Conservation (phyloP, 805 yeast genomes). For the Sungouiella thailandica region DNA sequence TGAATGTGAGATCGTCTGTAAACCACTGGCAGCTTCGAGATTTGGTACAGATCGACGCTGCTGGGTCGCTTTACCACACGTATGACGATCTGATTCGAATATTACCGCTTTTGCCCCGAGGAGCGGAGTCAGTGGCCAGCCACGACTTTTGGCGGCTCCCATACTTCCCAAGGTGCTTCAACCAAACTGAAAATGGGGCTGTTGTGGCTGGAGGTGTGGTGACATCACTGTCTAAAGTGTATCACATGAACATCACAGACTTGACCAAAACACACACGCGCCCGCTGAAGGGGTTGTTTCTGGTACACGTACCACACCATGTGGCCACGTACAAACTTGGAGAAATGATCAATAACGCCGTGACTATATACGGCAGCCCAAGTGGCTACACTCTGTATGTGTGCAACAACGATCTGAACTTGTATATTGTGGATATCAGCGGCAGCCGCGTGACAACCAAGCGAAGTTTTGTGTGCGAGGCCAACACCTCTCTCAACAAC, state of each 20-base stretch:
- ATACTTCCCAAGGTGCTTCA: conserved; percentile 68
- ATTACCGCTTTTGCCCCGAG: conserved; percentile 7
- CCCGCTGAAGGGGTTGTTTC: conserved; percentile 59
- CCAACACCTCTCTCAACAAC: conserved; percentile 70
- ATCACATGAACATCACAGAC: conserved; percentile 20
- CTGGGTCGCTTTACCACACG: conserved; percentile 53
- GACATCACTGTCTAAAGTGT: conserved; percentile 33
- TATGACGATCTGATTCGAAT: conserved; percentile 45
- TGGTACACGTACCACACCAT: conserved; percentile 49
- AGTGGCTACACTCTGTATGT: conserved; percentile 53
- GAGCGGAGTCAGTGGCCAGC: conserved; percentile 2
- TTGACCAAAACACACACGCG: conserved; percentile 15
- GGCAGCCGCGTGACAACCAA: conserved; percentile 41
- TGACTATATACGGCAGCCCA: conserved; percentile 39
- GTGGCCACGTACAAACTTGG: conserved; percentile 61
- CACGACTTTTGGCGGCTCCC: conserved; percentile 45
- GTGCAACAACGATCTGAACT: conserved; percentile 77
- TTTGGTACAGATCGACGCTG: conserved; percentile 49
- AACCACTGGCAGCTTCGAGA: conserved; percentile 83
- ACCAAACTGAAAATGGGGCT: conserved; percentile 46
- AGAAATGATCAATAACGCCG: conserved; percentile 78
- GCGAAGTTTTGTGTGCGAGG: conserved; percentile 38
- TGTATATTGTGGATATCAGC: conserved; percentile 60
- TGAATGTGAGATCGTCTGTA: conserved; percentile 26
- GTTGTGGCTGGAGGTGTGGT: conserved; percentile 45